Percentiles rank a stretch among this genome's conserved stretches.
Conservation (phyloP, 768 basidiomycete genomes). For the Clathrus columnatus region DNA sequence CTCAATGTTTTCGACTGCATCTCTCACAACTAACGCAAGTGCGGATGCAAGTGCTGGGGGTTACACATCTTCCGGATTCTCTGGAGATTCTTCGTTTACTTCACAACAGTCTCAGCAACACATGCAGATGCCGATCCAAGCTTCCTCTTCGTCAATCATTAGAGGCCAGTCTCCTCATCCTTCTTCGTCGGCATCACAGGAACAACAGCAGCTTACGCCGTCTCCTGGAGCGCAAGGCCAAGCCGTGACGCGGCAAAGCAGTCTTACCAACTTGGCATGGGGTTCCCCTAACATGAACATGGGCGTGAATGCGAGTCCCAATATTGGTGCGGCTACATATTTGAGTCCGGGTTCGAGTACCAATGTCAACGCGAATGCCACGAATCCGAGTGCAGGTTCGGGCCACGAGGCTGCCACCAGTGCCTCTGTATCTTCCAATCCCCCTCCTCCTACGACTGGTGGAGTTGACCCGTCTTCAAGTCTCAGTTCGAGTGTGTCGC, state of each 20-base stretch:
- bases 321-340: not conserved
- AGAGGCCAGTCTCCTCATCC: constrained; percentile 36
- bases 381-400: not conserved
- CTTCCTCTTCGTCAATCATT: constrained; percentile 27
- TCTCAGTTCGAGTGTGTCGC: not conserved
- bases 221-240: not conserved
- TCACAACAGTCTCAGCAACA: constrained; percentile 41
- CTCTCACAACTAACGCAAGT: constrained; percentile 21
- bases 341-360: not conserved
- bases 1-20: constrained; percentile 57
- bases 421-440: not conserved
- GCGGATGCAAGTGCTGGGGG: constrained; percentile 28
- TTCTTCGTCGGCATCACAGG: not conserved
- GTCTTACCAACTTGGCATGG: constrained; percentile 9
- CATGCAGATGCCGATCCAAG: constrained; percentile 21
- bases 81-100: constrained; percentile 52
- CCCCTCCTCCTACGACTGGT: not conserved
- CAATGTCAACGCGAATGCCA: not conserved
- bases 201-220: not conserved
- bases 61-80: constrained; percentile 44
- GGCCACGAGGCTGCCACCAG: constrained; percentile 7
- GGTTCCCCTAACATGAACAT: not conserved
- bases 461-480: not conserved
- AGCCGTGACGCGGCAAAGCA: constrained; percentile 1
- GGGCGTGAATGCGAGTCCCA: not conserved